phyloP scores from a whole-genome alignment of 164 flowering plant genomes.

The Houttuynia cordata region DNA sequence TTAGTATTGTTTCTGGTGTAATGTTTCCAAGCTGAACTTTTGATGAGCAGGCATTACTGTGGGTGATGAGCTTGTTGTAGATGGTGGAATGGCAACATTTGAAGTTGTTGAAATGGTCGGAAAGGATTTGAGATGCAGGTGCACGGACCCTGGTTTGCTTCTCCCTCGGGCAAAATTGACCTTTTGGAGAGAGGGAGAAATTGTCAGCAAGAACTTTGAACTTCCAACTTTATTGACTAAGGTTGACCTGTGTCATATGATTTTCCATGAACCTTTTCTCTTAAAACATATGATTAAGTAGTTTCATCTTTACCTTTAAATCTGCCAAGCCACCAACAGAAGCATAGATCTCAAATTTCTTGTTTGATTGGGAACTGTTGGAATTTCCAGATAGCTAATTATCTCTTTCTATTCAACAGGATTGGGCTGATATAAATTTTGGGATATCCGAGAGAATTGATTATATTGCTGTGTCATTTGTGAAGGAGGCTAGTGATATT shows the following conservation, averaged over 20 bases:
- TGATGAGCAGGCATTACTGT: constrained; percentile 39
- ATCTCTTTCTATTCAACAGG: constrained; percentile 23
- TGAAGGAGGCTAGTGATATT: constrained; percentile 50
- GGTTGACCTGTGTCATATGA: constrained; percentile 20
- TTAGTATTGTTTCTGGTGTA: neutral
- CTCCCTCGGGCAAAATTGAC: constrained; percentile 87
- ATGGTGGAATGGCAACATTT: constrained; percentile 92
- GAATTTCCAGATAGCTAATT: neutral
- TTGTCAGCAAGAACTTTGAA: constrained; percentile 34
- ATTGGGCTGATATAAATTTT: constrained; percentile 78
- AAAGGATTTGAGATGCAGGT: constrained; percentile 57
- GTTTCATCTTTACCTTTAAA: neutral
- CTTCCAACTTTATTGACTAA: constrained; percentile 63
- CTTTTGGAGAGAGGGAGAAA: constrained; percentile 81
- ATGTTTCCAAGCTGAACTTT: neutral
- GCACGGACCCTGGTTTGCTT: constrained; percentile 70
- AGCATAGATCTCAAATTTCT: neutral
- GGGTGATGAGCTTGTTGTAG: constrained; percentile 82
- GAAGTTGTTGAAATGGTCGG: constrained; percentile 74
- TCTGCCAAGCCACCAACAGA: neutral
- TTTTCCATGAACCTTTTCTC: constrained; percentile 1
- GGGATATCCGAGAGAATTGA: constrained; percentile 85
- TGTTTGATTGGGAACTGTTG: neutral
- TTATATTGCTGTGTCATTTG: constrained; percentile 77
- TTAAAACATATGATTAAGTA: neutral